Conservation (phyloP, 495 filamentous ascomycete species). For the Zalerion maritima region DNA sequence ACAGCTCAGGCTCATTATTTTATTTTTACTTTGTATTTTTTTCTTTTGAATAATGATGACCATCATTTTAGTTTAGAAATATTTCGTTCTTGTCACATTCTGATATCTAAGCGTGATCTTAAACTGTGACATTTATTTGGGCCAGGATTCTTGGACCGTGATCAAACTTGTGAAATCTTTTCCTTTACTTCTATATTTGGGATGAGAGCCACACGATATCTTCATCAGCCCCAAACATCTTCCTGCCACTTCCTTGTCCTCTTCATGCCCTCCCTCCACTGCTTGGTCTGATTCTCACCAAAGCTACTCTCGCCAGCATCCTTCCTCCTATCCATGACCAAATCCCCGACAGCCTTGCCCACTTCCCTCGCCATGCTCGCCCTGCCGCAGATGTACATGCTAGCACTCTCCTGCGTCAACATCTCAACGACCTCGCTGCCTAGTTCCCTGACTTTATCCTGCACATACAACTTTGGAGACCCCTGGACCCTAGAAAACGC, state of each 20-base stretch:
- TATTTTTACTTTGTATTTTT: too few species aligned
- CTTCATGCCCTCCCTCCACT: conserved; percentile 30
- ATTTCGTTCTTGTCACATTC: too few species aligned
- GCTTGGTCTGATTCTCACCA: conserved; percentile 21
- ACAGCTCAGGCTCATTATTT: too few species aligned
- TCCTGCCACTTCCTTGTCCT: conserved; percentile 34
- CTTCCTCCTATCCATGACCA: conserved; percentile 15
- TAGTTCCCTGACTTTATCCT: conserved; percentile 25
- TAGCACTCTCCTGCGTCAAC: conserved; percentile 25
- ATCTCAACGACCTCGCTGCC: conserved; percentile 19
- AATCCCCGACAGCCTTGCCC: conserved; percentile 19
- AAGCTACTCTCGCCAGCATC: conserved; percentile 20
- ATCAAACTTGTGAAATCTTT: too few species aligned
- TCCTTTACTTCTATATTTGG: too few species aligned
- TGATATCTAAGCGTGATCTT: too few species aligned
- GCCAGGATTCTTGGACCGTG: too few species aligned
- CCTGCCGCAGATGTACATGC: conserved; percentile 36
- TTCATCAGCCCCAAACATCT: conserved; percentile 38
- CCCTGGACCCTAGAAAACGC: conserved; percentile 19
- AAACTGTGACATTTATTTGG: too few species aligned
- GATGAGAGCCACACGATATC: too few species aligned
- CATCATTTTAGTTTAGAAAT: too few species aligned
- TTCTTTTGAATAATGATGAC: too few species aligned
- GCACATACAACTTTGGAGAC: conserved; percentile 16
- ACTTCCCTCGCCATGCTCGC: conserved; percentile 39